Evolutionary conservation across 2,329 filamentous ascomycete species (phyloP).

Genomic region (Botryosphaeria agaves): DNA sequence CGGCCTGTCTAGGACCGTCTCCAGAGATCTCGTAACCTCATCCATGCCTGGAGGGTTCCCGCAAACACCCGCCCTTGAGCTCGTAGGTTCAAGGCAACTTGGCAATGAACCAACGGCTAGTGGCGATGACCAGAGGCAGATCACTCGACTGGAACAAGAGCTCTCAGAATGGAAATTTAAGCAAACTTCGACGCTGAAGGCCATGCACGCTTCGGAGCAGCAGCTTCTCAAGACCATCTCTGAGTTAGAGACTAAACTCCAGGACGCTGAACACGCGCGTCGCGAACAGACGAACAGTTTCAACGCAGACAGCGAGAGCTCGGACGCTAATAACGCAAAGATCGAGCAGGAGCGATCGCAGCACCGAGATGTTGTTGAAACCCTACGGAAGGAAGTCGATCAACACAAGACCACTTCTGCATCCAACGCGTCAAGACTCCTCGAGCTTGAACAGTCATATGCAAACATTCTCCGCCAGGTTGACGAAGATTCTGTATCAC

Average conservation of each 20-base stretch:
- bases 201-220: conserved; percentile 55
- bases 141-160: conserved; percentile 52
- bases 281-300: conserved; percentile 13
- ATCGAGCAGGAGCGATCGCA: conserved; percentile 23
- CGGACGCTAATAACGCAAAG: conserved; percentile 8
- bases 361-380: conserved; percentile 34
- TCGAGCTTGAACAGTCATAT: conserved; percentile 58
- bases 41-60: conserved; percentile 21
- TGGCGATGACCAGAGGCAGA: conserved; percentile 33
- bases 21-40: conserved; percentile 8
- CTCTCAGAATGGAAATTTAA: conserved; percentile 58
- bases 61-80: conserved; percentile 14
- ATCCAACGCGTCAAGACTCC: conserved; percentile 50
- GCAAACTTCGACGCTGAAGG: conserved; percentile 52
- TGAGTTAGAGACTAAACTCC: conserved; percentile 49
- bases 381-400: conserved; percentile 57
- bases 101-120: conserved; percentile 8
- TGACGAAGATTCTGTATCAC: conserved; percentile 44
- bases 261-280: conserved; percentile 18
- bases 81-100: conserved; percentile 11
- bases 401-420: conserved; percentile 62
- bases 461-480: conserved; percentile 47
- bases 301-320: conserved; percentile 1
- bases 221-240: conserved; percentile 55
- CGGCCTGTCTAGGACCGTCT: background rate